These are phyloP conservation scores for Begonia fuchsioides DNA, from an alignment of 306 rosid species.

Conservation along the genomic window DNA sequence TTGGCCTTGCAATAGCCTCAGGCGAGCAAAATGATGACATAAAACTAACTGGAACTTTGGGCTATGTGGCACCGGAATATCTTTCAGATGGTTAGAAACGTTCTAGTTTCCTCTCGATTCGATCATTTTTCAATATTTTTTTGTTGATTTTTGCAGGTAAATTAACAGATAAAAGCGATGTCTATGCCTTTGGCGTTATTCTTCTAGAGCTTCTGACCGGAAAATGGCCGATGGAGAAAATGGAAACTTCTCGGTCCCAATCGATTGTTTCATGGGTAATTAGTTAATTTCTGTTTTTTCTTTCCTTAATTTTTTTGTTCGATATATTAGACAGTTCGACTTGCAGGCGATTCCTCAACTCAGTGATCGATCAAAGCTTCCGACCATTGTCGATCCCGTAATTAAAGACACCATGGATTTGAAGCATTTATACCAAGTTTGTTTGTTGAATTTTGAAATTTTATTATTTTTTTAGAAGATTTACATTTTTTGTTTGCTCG, in stretches of 20 bases:
- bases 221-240: constrained; percentile 51
- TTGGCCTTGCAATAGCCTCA: constrained; percentile 55
- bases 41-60: constrained; percentile 59
- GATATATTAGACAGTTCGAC: not conserved
- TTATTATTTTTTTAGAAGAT: not conserved
- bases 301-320: not conserved
- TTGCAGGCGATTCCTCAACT: constrained; percentile 89
- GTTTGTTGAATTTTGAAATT: constrained; percentile 18
- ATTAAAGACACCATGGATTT: constrained; percentile 77
- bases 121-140: not conserved
- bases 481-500: constrained; percentile 1
- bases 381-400: constrained; percentile 58
- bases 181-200: constrained; percentile 80
- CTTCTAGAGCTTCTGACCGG: constrained; percentile 78
- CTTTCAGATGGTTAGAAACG: constrained; percentile 51
- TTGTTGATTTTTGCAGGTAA: constrained; percentile 37
- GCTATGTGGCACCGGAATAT: constrained; percentile 76
- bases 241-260: constrained; percentile 36
- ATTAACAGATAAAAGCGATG: constrained; percentile 83
- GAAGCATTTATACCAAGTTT: constrained; percentile 91
- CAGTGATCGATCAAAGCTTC: constrained; percentile 75
- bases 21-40: constrained; percentile 51
- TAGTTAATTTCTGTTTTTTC: not conserved
- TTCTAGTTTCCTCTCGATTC: not conserved
- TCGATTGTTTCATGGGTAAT: constrained; percentile 76